These are phyloP conservation scores for Plasmodium inui DNA, from an alignment of 169 alveolate species.

Conservation along the genomic window DNA sequence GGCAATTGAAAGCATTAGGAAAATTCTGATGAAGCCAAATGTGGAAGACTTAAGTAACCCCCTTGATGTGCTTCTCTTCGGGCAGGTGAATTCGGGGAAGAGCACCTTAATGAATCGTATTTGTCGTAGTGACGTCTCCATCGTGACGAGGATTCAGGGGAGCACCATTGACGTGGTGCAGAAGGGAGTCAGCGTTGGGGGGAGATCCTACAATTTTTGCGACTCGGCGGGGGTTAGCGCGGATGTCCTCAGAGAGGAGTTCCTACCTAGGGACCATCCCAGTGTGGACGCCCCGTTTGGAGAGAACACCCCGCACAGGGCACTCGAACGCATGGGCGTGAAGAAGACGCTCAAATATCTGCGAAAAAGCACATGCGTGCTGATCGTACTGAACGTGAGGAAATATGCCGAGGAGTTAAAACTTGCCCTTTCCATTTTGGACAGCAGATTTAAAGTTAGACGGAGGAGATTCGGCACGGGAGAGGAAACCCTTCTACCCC, in stretches of 20 bases:
- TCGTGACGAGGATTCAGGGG: slow-evolving; percentile 82
- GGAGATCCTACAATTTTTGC: slow-evolving; percentile 61
- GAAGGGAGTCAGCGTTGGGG: slow-evolving; percentile 64
- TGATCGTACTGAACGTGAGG: slow-evolving; percentile 10
- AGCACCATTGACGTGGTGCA: slow-evolving; percentile 83
- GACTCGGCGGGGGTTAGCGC: slow-evolving; percentile 82
- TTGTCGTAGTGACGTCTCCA: slow-evolving; percentile 77
- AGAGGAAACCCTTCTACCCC: not conserved
- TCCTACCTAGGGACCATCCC: not conserved
- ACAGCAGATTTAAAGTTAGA: not conserved
- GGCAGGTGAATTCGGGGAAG: slow-evolving; percentile 85
- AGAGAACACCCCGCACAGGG: not conserved
- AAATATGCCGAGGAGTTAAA: slow-evolving; percentile 7
- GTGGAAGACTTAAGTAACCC: slow-evolving; percentile 67
- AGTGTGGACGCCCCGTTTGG: not conserved
- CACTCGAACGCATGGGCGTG: slow-evolving; percentile 33
- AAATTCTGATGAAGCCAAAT: slow-evolving; percentile 32
- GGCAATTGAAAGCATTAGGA: slow-evolving; percentile 11
- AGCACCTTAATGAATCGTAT: slow-evolving; percentile 81
- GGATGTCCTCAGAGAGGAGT: no score
- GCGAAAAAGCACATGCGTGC: not conserved
- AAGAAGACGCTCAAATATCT: slow-evolving; percentile 10
- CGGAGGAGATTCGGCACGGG: not conserved
- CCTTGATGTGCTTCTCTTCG: slow-evolving; percentile 73
- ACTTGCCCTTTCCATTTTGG: slow-evolving; percentile 2